Conservation (phyloP, 176 grass and related monocot genomes). For the Juncus inflexus region DNA sequence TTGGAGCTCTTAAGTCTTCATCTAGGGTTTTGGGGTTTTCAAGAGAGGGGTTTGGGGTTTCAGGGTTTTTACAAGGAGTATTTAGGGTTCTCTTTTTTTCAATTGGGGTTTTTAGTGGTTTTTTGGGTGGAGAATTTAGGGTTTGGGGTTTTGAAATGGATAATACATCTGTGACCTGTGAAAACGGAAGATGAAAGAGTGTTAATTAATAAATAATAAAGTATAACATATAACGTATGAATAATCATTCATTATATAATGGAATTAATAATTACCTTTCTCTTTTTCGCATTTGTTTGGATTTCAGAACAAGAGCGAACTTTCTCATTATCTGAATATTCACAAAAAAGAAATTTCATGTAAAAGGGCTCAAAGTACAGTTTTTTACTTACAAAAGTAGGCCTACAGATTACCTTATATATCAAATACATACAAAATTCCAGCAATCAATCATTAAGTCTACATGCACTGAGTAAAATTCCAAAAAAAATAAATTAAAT, state of each 20-base stretch:
- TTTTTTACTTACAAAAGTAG: constrained; percentile 9
- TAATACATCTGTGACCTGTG: constrained; percentile 14
- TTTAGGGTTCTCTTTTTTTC: constrained; percentile 1
- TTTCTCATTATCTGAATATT: constrained; percentile 22
- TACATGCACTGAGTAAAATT: constrained; percentile 13
- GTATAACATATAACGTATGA: too few species aligned
- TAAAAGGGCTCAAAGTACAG: constrained; percentile 5
- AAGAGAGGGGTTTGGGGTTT: background rate
- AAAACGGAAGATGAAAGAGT: background rate
- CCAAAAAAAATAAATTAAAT: background rate
- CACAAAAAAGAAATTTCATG: background rate
- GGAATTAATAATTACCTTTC: constrained; percentile 52
- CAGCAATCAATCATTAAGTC: background rate
- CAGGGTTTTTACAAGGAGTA: background rate
- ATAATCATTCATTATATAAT: too few species aligned
- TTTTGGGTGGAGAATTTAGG: constrained; percentile 11
- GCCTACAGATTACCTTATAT: background rate
- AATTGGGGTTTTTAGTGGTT: constrained; percentile 4
- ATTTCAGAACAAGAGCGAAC: constrained; percentile 32
- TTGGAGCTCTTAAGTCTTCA: constrained; percentile 28
- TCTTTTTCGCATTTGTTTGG: constrained; percentile 55
- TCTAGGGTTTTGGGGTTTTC: constrained; percentile 18
- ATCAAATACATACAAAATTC: constrained; percentile 1
- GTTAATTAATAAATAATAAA: background rate
- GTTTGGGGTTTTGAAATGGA: constrained; percentile 4